Evolutionary conservation across 805 yeast genomes (phyloP).

Genomic region (Sugiyamaella valdiviana): DNA sequence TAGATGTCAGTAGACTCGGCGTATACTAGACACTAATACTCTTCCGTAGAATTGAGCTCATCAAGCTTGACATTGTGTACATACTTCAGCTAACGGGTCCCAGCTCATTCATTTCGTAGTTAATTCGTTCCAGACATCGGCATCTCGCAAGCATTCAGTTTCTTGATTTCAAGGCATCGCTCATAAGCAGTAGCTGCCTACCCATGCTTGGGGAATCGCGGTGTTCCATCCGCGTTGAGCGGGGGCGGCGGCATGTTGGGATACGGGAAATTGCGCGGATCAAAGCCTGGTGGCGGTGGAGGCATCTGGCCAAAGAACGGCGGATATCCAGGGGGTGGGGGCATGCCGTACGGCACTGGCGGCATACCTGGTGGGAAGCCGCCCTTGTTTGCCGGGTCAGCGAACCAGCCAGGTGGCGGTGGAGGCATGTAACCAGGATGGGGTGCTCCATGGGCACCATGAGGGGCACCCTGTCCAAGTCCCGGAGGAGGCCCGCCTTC

Average conservation of each 20-base stretch:
- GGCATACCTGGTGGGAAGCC: not conserved
- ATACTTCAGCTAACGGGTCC: no score
- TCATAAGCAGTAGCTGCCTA: not conserved
- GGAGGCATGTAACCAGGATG: conserved; percentile 1
- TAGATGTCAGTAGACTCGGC: no score
- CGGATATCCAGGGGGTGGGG: conserved; percentile 14
- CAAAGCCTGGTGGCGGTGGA: conserved; percentile 14
- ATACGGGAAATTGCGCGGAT: conserved; percentile 8
- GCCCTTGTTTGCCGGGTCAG: not conserved
- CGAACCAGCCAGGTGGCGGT: not conserved
- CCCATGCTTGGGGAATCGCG: conserved; percentile 9
- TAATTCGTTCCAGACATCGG: no score
- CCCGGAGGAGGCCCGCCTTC: not conserved
- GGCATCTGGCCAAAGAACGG: conserved; percentile 16
- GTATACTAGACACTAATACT: no score
- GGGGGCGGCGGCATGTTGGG: conserved; percentile 10
- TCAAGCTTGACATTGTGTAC: no score
- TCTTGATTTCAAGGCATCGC: no score
- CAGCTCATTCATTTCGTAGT: no score
- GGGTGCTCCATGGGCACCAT: not conserved
- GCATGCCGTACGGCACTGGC: conserved; percentile 2
- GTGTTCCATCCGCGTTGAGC: conserved; percentile 10
- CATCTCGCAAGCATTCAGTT: no score
- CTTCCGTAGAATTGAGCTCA: no score
- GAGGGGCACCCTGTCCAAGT: no score